Conservation (phyloP, 371 early-diverging fungal species). For the Apophysomyces ossiformis region DNA sequence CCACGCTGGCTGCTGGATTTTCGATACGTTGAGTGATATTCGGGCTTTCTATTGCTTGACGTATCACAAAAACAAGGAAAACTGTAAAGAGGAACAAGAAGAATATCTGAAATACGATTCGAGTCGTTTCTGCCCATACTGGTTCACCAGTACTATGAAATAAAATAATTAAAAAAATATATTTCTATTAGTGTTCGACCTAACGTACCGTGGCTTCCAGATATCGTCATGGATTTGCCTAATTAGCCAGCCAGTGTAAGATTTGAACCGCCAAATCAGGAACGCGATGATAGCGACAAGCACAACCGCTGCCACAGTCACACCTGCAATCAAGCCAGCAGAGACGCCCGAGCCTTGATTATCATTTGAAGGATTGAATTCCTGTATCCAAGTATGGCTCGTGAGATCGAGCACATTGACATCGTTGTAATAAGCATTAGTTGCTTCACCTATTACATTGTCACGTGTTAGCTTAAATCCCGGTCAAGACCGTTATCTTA, state of each 20-base stretch:
- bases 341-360: slow-evolving; percentile 27
- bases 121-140: slow-evolving; percentile 54
- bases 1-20: slow-evolving; percentile 34
- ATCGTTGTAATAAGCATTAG: slow-evolving; percentile 47
- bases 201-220: slow-evolving; percentile 49
- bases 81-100: slow-evolving; percentile 45
- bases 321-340: slow-evolving; percentile 50
- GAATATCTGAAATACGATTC: slow-evolving; percentile 45
- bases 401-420: slow-evolving; percentile 39
- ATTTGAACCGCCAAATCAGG: slow-evolving; percentile 50
- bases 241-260: slow-evolving; percentile 42
- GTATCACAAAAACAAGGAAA: slow-evolving; percentile 50
- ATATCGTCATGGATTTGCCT: slow-evolving; percentile 46
- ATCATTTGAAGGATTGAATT: slow-evolving; percentile 20
- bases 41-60: slow-evolving; percentile 51
- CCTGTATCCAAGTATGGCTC: slow-evolving; percentile 36
- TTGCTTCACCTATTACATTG: slow-evolving; percentile 29
- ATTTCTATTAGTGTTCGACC: too few species aligned
- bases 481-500: slow-evolving; percentile 16
- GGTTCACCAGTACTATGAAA: slow-evolving; percentile 48
- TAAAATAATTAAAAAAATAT: too few species aligned
- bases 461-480: background rate
- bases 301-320: slow-evolving; percentile 40
- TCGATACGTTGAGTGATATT: slow-evolving; percentile 49
- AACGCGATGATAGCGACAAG: slow-evolving; percentile 40